Base-by-base conservation (phyloP, 805 yeast genomes). In the Pichia phayaonensis region DNA sequence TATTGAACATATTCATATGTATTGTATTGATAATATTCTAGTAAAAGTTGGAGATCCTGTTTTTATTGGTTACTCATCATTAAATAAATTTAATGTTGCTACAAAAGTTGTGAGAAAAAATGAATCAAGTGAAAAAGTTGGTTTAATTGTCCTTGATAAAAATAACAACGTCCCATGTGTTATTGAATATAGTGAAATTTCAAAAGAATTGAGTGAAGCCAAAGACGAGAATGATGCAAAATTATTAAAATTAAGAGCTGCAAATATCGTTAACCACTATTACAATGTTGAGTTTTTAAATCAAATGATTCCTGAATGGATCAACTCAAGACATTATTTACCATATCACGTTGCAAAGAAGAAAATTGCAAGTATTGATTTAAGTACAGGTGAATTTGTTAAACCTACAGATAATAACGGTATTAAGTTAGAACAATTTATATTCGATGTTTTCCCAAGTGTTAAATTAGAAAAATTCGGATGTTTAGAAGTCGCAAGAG, bases 341-440 rank as follows among this genome's bases (percentile, higher is more conserved):
- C 97, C 98, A n/a, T 92, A 84, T 72, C 99, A 94, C 68, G 80
- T 92, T 63, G 99, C 99, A 22, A 79, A 76, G 64, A 94, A 94
- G 77, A 92, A 90, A 72, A 88, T 94, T 55, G 62, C 64, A 20
- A 69, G 67, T 48, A 75, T 79, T 46, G 80, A 82, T 59, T 56
- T 68, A 22, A 62, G 59, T 1, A 69, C 79, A 0, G 80, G 80
- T 29, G 64, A 71, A 46, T 63, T 70, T 40, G 60, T 72, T 27
- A 80, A 77, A 59, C 97, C 98, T n/a, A 58, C 72, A 1, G 77
- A 72, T 51, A 87, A 92, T 44, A 94, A 94, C 66, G 99, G 98
- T 42, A 83, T 92, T 63, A 94, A 94, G 66, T 75, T 94, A 62
- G 99, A 94, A 67, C 98, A 92, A 66, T 94, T 94, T 61, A 95